A percentile compares a stretch with the other conserved stretches of the same genome.
phyloP scores from a whole-genome alignment of 2,329 filamentous ascomycete species.

The Penicillium sp. region DNA sequence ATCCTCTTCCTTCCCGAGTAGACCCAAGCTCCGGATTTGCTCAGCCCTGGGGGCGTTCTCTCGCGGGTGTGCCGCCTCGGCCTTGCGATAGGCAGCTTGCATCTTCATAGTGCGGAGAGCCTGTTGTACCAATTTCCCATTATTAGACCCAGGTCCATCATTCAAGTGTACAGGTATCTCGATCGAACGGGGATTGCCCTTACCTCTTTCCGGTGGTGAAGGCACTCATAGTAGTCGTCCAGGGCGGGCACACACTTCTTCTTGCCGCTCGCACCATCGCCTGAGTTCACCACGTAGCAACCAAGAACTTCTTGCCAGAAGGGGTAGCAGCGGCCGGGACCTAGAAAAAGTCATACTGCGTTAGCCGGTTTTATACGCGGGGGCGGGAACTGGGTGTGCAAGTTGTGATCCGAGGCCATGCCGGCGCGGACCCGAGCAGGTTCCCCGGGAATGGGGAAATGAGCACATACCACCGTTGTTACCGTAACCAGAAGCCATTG shows the following conservation, averaged over 20 bases:
- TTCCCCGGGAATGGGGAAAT: background rate
- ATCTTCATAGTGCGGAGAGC: constrained; percentile 73
- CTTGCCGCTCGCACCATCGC: constrained; percentile 74
- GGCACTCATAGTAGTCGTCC: constrained; percentile 98
- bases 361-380: constrained; percentile 24
- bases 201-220: constrained; percentile 99
- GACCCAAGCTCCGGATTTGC: constrained; percentile 81
- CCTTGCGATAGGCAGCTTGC: constrained; percentile 80
- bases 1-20: constrained; percentile 81
- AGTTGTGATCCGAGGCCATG: constrained; percentile 16
- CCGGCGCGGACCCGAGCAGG: constrained; percentile 9
- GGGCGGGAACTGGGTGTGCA: constrained; percentile 16
- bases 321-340: constrained; percentile 83
- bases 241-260: constrained; percentile 80
- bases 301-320: constrained; percentile 99
- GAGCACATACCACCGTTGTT: constrained; percentile 52
- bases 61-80: constrained; percentile 69
- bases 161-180: background rate
- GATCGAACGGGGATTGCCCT: constrained; percentile 23
- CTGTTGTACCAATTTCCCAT: constrained; percentile 45
- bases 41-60: constrained; percentile 79
- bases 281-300: constrained; percentile 95
- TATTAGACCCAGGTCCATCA: constrained; percentile 5
- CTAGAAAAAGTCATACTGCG: constrained; percentile 38
- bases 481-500: constrained; percentile 52